Percentiles rank a stretch among this genome's conserved stretches.
phyloP scores from a whole-genome alignment of 176 grass and related monocot species.

The Carex pumila region DNA sequence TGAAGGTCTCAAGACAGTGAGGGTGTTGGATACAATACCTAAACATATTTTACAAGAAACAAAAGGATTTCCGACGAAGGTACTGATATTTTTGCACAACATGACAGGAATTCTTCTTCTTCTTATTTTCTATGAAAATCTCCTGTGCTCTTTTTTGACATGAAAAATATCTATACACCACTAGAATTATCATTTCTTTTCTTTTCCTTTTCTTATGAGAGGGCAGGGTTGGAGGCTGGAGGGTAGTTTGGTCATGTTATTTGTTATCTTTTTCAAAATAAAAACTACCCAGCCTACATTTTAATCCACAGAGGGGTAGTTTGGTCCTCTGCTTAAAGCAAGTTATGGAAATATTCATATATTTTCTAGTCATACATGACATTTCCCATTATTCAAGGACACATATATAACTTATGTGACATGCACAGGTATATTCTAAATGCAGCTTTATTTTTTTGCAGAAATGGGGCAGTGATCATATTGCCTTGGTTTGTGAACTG shows the following conservation, averaged over 20 bases:
- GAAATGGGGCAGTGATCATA: slow-evolving; percentile 97
- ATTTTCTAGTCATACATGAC: neutral
- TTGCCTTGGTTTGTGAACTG: slow-evolving; percentile 71
- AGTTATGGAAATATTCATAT: neutral
- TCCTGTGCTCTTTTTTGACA: neutral
- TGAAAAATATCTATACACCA: neutral
- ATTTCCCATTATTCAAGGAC: neutral
- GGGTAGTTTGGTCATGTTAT: neutral
- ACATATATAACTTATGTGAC: neutral
- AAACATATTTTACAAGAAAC: slow-evolving; percentile 59
- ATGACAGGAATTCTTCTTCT: neutral
- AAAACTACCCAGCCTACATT: neutral
- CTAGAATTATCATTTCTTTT: neutral
- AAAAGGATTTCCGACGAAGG: slow-evolving; percentile 82
- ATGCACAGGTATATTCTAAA: neutral
- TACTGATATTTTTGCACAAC: slow-evolving; percentile 7
- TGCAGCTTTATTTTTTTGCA: slow-evolving; percentile 24
- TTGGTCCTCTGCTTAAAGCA: neutral
- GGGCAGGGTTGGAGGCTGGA: neutral
- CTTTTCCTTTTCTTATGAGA: neutral
- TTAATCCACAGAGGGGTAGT: neutral
- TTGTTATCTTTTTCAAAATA: neutral
- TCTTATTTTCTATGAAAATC: neutral
- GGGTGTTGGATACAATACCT: slow-evolving; percentile 79
- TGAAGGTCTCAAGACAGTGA: slow-evolving; percentile 63